These are phyloP conservation scores for Pichia nakasei DNA, from an alignment of 805 yeast species.

Conservation along the genomic window DNA sequence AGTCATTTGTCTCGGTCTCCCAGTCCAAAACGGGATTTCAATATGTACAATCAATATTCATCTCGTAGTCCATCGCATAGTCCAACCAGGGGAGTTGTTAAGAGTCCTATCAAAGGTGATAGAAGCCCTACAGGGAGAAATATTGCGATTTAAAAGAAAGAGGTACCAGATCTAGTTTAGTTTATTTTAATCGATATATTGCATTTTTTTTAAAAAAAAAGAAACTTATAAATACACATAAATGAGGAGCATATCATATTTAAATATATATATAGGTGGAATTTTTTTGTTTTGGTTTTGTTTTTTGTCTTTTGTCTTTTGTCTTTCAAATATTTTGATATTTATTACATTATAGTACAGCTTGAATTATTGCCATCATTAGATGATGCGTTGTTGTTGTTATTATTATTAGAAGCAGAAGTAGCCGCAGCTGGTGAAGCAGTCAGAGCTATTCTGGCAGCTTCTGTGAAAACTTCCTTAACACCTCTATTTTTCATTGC, in stretches of 20 bases:
- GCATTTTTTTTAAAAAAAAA: neutral
- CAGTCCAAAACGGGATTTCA: conserved; percentile 4
- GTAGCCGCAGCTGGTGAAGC: conserved; percentile 67
- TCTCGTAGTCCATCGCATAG: conserved; percentile 4
- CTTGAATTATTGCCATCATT: conserved; percentile 31
- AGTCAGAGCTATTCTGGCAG: conserved; percentile 91
- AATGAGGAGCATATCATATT: no score
- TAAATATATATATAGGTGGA: neutral
- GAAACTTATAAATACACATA: neutral
- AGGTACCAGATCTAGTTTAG: no score
- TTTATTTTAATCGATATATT: no score
- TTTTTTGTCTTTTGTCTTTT: neutral
- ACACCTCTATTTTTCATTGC: conserved; percentile 96
- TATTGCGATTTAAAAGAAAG: no score
- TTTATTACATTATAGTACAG: conserved; percentile 21
- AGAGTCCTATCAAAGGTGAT: conserved; percentile 2
- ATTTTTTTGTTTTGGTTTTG: neutral
- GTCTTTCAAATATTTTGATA: no score
- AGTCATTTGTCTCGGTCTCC: conserved; percentile 3
- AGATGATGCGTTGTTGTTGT: no score
- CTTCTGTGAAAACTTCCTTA: conserved; percentile 98
- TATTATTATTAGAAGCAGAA: conserved; percentile 21
- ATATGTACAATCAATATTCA: neutral
- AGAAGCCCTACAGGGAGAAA: no score
- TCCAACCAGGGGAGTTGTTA: conserved; percentile 3